Percentiles rank a stretch among this genome's conserved stretches.
Conservation (phyloP, 2,329 filamentous ascomycete species). For the Alternaria viburni region DNA sequence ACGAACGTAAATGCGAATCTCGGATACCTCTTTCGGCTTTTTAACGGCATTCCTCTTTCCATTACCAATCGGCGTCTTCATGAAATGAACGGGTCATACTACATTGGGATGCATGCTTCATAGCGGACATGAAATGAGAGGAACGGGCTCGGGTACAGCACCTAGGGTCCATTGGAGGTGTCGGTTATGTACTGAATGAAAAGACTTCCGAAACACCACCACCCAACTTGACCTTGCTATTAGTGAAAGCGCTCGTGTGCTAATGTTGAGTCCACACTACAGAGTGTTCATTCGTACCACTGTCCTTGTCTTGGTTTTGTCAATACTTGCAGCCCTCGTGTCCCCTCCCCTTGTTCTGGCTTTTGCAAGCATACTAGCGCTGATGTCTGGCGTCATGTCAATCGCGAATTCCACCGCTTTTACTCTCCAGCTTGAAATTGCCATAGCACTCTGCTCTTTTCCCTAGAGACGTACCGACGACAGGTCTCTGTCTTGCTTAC, state of each 20-base stretch:
- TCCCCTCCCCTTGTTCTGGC: not conserved
- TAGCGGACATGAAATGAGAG: conserved; percentile 42
- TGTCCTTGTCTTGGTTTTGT: not conserved
- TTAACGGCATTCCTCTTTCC: conserved; percentile 45
- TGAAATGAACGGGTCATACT: conserved; percentile 39
- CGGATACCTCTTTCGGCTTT: conserved; percentile 39
- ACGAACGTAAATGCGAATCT: conserved; percentile 31
- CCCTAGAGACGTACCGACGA: not conserved
- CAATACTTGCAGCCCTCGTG: not conserved
- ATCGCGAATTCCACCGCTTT: not conserved
- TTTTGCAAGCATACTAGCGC: not conserved
- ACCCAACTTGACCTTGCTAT: not conserved
- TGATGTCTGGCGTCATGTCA: not conserved
- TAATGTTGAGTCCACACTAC: not conserved
- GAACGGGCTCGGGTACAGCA: conserved; percentile 33
- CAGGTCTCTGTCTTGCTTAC: not conserved
- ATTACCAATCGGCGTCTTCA: conserved; percentile 45
- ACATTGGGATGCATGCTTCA: conserved; percentile 39
- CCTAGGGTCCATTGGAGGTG: conserved; percentile 30
- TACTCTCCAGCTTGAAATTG: not conserved
- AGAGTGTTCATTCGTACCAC: not conserved
- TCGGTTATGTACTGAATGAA: conserved; percentile 47
- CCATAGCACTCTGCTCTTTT: not conserved
- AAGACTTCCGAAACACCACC: conserved; percentile 36
- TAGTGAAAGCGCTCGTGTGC: not conserved